Evolutionary conservation across 169 alveolate species (phyloP), one percentile per base, ranked within the genome.

Genomic region (Plasmodium berghei): DNA sequence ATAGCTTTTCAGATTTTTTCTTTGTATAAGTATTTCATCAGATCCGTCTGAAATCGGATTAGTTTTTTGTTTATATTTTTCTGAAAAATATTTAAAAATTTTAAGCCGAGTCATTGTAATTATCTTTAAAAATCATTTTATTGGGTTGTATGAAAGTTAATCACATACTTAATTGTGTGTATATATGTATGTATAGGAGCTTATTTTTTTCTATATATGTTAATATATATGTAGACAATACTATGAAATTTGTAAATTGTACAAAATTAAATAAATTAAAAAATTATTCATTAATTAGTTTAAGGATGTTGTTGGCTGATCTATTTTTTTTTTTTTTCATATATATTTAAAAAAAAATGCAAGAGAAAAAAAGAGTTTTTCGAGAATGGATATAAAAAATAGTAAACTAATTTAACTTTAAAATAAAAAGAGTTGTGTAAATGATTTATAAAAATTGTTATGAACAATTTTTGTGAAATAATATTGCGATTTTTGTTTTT

Each of bases 31-130:
- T 55, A 61, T 61, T 3, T 40, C 24, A 48, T 24, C 2, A 9
- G 88, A 75, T 40, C 22, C 34, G 12, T 75, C 63, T 28, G 88
- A 52, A 20, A 74, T 63, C 12, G 56, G 40, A 55, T 16, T 46
- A 55, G 45, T 75, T 28, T 75, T 75, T 48, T 75, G 75, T 42
- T 73, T 45, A 75, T 42, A 61, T 55, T 26, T 61, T 61, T 75
- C 88, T 40, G 88, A 75, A 46, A 75, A 75, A 75, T 62, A 75
- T 62, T 61, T 75, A 45, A 75, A 75, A 75, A 75, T 40, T 22
- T 75, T 75, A 18, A 75, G 22, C 8, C 63, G 89, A 18, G 26
- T 77, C 89, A 77, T 77, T 63, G 52, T 46, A 61, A n/a, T 28
- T 67, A 18, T 52, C 62, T 16, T 52, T 52, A 52, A 52, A 16